Evolutionary conservation across 116 monocot genomes (phyloP), one percentile per base, ranked within the genome.

Genomic region (Iris pallida): DNA sequence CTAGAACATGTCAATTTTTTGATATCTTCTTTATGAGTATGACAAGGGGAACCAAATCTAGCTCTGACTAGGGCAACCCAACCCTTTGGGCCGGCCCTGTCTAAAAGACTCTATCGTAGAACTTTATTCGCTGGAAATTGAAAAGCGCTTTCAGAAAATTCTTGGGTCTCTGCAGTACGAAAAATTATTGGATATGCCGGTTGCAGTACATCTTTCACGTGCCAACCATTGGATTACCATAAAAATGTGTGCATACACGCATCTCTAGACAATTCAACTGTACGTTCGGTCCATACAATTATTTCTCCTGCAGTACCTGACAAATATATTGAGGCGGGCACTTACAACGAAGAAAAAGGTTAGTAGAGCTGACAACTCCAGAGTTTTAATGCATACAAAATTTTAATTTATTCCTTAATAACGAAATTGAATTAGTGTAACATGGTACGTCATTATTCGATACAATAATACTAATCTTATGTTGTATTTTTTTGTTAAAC

Each of bases 331-430:
- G 61, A 76, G 57, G 53, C 66, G 75, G 64, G 76, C 82, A 71
- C 57, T 77, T 19, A 89, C 68, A 75, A 81, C 83, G 40, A 89
- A 80, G 82, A 79, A 78, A 47, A 85, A 96, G 92, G 96, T 94
- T 49, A 59, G 54, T 73, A 44, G 12, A 41, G 45, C 2, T 52
- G 5, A 60, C 11, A 20, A 11, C 43, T 19, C 11, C 49, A 7
- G 13, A 51, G 0, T 9, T 4, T 16, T 51, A 19, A 18, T 20
- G 20, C 11, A 49, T 65, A 9, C 45, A 12, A 16, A 0, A 1
- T 2, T 7, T 16, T 16, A 17, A 7, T 16, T 57, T 16, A 16
- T 12, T 18, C 16, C 57, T 57, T 14, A 57, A 57, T 16, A 57
- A 6, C 7, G 16, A 15, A 2, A 16, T 57, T 57, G 57, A 5